phyloP scores from a whole-genome alignment of 2,329 filamentous ascomycete species.

The Cordyceps cateniannulata region DNA sequence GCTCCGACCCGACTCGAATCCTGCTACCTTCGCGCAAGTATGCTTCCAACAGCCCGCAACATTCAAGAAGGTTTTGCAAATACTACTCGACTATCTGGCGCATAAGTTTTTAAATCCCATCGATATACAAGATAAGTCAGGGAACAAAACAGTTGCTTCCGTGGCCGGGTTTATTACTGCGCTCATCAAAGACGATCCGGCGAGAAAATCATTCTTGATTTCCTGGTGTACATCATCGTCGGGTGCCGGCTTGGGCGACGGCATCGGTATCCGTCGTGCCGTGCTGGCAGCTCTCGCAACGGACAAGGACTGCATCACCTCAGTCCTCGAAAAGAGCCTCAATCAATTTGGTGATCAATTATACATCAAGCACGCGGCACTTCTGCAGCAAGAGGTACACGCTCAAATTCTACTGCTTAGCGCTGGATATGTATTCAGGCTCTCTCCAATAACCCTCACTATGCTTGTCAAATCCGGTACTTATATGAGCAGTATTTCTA shows the following conservation, averaged over 20 bases:
- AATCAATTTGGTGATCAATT: constrained; percentile 76
- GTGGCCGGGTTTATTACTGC: constrained; percentile 49
- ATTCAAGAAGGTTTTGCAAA: constrained; percentile 22
- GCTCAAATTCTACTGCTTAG: constrained; percentile 72
- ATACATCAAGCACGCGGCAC: constrained; percentile 77
- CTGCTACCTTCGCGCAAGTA: constrained; percentile 23
- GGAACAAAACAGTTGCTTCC: constrained; percentile 43
- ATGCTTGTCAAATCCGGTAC: constrained; percentile 63
- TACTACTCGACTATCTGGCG: constrained; percentile 36
- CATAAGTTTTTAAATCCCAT: constrained; percentile 35
- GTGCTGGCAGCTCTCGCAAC: constrained; percentile 52
- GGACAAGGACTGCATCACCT: constrained; percentile 44
- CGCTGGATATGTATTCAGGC: constrained; percentile 67
- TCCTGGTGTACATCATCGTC: constrained; percentile 60
- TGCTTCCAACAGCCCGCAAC: constrained; percentile 23
- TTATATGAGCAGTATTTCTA: constrained; percentile 77
- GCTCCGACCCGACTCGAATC: constrained; percentile 21
- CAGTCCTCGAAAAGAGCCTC: constrained; percentile 61
- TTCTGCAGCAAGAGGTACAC: constrained; percentile 84
- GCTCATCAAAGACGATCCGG: constrained; percentile 41
- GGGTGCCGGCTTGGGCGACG: constrained; percentile 58
- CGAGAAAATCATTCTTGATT: constrained; percentile 47
- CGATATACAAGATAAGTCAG: constrained; percentile 23
- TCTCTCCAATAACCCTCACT: constrained; percentile 58
- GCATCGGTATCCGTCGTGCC: constrained; percentile 60